Evolutionary conservation across 1,139 yeast species (phyloP), one percentile per base, ranked within the genome.

Genomic region (Sugiyamaella sp.): DNA sequence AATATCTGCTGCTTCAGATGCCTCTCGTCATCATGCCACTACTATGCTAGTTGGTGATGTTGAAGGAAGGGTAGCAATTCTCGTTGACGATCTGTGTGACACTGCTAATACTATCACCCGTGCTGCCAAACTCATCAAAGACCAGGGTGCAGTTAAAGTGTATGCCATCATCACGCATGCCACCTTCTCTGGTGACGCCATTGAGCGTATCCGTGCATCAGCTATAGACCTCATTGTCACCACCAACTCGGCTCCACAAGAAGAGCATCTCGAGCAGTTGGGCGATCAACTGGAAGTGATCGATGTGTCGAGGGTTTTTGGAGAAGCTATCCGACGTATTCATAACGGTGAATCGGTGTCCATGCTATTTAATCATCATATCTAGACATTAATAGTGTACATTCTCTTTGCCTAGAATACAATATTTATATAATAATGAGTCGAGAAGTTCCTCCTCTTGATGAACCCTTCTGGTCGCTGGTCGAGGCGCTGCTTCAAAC

Each of bases 271-370:
- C 21, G 58, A 66, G 20, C 64, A 66, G 42, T 73, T 80, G n/a
- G 82, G 89, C 53, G 82, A 80, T 53, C 79, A 80, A 66, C 74
- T 89, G 46, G 96, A 87, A 64, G 91, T 91, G 6, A 75, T 93
- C 65, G 99, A 95, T 66, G 93, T 93, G 12, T 84, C 96, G 4
- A 76, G 88, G 56, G 82, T 91, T 16, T 85, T 93, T 66, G 97
- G 95, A 14, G 99, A 93, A 70, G 93, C 98, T 1, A 89, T 93
- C 49, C 79, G 99, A 70, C 79, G 99, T 70, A 91, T 93, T 46
- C 97, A 93, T 71, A 93, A 93, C 64, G 99, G 99, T 61, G 99
- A 93, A 74, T 84, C 93, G 25, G 96, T 93, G 19, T 86, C 96
- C 17, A 86, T 90, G 89, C 77, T 93, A 58, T 93, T 93, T 73